Conservation (phyloP, 2,329 filamentous ascomycete genomes). For the Fusarium marasasianum region DNA sequence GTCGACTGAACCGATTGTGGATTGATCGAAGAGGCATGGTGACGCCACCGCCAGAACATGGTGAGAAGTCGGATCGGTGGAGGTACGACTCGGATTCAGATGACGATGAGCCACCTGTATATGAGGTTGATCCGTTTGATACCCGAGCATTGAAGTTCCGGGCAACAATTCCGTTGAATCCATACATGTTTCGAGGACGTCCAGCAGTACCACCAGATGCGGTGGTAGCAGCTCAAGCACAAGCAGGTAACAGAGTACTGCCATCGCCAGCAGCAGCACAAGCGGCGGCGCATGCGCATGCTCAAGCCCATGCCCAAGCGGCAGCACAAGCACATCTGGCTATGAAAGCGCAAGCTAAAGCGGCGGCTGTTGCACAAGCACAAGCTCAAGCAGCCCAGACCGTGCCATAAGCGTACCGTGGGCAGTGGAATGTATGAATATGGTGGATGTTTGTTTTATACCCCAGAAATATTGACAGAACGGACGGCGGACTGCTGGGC, state of each 20-base stretch:
- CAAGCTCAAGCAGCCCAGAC: slow-evolving; percentile 34
- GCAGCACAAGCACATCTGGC: slow-evolving; percentile 43
- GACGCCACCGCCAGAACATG: slow-evolving; percentile 58
- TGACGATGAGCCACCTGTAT: slow-evolving; percentile 79
- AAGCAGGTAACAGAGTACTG: slow-evolving; percentile 39
- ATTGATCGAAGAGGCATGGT: slow-evolving; percentile 82
- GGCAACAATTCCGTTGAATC: slow-evolving; percentile 64
- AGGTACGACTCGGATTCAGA: slow-evolving; percentile 91
- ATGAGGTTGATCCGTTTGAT: slow-evolving; percentile 78
- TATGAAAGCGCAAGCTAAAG: slow-evolving; percentile 38
- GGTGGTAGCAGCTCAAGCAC: slow-evolving; percentile 35
- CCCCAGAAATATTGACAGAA: slow-evolving; percentile 31
- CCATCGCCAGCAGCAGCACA: slow-evolving; percentile 37
- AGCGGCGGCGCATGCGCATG: slow-evolving; percentile 40
- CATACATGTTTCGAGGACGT: slow-evolving; percentile 53
- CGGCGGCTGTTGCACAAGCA: slow-evolving; percentile 33
- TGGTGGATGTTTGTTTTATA: slow-evolving; percentile 41
- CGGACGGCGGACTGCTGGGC: slow-evolving; percentile 17
- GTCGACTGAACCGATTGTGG: slow-evolving; percentile 84
- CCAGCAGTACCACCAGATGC: slow-evolving; percentile 46
- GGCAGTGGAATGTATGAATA: slow-evolving; percentile 40
- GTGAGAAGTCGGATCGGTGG: slow-evolving; percentile 71
- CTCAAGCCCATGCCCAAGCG: slow-evolving; percentile 42
- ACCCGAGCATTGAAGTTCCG: slow-evolving; percentile 68
- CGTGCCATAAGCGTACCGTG: slow-evolving; percentile 15